Conservation (phyloP, 768 basidiomycete species). For the Mycena pura region DNA sequence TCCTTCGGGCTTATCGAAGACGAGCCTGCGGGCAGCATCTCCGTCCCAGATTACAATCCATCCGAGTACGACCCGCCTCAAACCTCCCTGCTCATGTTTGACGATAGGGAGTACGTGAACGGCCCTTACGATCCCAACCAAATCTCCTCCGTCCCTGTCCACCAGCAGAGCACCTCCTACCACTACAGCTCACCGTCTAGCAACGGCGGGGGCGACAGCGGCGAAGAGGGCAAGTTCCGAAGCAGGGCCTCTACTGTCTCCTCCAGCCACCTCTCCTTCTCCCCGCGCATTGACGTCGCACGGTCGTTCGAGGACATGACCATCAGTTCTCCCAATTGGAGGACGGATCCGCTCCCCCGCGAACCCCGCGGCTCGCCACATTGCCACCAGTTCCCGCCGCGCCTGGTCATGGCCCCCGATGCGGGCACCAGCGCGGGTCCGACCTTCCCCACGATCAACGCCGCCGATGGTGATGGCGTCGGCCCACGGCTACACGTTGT, state of each 20-base stretch:
- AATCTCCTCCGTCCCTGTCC: constrained; percentile 39
- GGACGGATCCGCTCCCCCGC: constrained; percentile 53
- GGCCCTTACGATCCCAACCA: constrained; percentile 49
- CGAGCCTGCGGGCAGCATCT: constrained; percentile 36
- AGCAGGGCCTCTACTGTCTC: constrained; percentile 74
- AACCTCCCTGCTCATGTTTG: constrained; percentile 64
- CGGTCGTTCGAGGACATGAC: constrained; percentile 66
- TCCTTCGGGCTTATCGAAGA: constrained; percentile 57
- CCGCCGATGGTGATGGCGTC: constrained; percentile 60
- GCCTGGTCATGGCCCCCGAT: constrained; percentile 60
- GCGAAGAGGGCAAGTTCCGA: constrained; percentile 52
- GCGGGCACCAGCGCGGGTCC: background rate
- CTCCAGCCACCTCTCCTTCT: constrained; percentile 58
- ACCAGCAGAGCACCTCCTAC: constrained; percentile 49
- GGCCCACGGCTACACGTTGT: constrained; percentile 80
- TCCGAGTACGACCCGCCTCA: constrained; percentile 71
- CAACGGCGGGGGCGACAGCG: constrained; percentile 49
- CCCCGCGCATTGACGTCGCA: constrained; percentile 64
- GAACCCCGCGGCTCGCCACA: constrained; percentile 32
- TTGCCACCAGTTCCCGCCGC: constrained; percentile 62
- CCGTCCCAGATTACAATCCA: constrained; percentile 69
- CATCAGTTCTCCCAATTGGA: constrained; percentile 72
- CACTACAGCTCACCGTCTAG: constrained; percentile 72
- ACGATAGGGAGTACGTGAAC: constrained; percentile 54
- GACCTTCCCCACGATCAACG: constrained; percentile 44